phyloP scores from a whole-genome alignment of 176 grass and related monocot genomes.

The Echinochloa phyllopogon region DNA sequence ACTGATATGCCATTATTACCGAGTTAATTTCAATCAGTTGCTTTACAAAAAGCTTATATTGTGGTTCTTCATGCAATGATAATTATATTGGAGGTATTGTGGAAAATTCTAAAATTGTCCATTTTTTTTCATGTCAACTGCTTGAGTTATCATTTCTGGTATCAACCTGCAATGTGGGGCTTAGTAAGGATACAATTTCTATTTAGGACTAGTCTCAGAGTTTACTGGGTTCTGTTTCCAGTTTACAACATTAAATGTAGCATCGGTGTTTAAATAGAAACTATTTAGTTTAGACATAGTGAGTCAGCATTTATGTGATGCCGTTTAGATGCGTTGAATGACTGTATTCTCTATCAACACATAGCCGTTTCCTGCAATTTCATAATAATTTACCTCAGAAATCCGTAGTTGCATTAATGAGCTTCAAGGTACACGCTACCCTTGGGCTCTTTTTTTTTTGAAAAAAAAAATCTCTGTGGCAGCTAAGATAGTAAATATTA shows the following conservation, averaged over 20 bases:
- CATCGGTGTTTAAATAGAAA: neutral
- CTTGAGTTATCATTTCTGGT: constrained; percentile 14
- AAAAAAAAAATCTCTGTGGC: neutral
- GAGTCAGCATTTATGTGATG: neutral
- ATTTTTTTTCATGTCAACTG: neutral
- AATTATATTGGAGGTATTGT: neutral
- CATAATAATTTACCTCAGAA: neutral
- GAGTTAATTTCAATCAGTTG: neutral
- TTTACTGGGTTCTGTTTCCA: neutral
- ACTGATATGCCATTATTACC: constrained; percentile 21
- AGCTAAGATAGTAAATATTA: neutral
- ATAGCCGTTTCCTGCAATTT: constrained; percentile 13
- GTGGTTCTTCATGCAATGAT: constrained; percentile 1
- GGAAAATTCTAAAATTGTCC: neutral
- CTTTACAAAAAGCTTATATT: neutral
- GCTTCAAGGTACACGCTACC: neutral
- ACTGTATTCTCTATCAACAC: constrained; percentile 1
- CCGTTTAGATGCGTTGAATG: neutral
- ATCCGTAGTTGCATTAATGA: constrained; percentile 16
- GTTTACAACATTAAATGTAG: neutral
- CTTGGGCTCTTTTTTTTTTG: constrained; percentile 6
- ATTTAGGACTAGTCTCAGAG: constrained; percentile 18
- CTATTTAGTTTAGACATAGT: neutral
- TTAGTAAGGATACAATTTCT: constrained; percentile 1
- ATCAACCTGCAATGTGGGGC: constrained; percentile 16